phyloP scores from a whole-genome alignment of 768 basidiomycete species.

The Flagelloscypha sp. region DNA sequence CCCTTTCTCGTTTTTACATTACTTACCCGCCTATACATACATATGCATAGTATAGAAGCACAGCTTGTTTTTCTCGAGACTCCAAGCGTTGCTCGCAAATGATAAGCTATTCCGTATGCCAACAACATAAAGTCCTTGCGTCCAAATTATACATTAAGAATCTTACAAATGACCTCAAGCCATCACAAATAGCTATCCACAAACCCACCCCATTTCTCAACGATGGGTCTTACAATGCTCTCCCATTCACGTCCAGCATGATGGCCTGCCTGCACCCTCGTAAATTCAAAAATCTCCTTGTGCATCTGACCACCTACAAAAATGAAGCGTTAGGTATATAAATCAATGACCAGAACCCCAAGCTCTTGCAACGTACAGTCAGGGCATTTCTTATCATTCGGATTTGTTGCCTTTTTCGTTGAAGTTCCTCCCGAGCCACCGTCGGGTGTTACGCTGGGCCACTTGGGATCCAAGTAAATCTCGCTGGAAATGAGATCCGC shows the following conservation, averaged over 20 bases:
- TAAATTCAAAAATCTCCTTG: slow-evolving; percentile 75
- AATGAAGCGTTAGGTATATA: neutral
- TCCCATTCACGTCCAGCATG: slow-evolving; percentile 71
- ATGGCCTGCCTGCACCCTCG: slow-evolving; percentile 39
- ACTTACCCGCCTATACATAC: no score
- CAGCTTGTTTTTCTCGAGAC: no score
- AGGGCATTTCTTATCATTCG: neutral
- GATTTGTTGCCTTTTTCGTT: slow-evolving; percentile 13
- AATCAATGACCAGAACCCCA: slow-evolving; percentile 15
- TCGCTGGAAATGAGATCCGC: slow-evolving; percentile 53
- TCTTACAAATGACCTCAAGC: no score
- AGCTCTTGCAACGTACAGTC: slow-evolving; percentile 26
- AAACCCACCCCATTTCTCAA: slow-evolving; percentile 73
- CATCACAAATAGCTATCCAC: slow-evolving; percentile 36
- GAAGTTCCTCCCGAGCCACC: slow-evolving; percentile 11
- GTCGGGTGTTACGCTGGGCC: slow-evolving; percentile 27
- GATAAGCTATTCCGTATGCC: no score
- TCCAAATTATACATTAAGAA: no score
- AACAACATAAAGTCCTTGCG: no score
- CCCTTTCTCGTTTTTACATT: no score
- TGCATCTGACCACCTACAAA: slow-evolving; percentile 50
- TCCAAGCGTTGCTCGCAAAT: no score
- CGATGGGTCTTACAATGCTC: slow-evolving; percentile 60
- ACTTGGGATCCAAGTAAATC: slow-evolving; percentile 52
- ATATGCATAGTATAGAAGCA: no score